A percentile compares a stretch with the other conserved stretches of the same genome.
Conservation (phyloP, 805 yeast species). For the Torulaspora indica region DNA sequence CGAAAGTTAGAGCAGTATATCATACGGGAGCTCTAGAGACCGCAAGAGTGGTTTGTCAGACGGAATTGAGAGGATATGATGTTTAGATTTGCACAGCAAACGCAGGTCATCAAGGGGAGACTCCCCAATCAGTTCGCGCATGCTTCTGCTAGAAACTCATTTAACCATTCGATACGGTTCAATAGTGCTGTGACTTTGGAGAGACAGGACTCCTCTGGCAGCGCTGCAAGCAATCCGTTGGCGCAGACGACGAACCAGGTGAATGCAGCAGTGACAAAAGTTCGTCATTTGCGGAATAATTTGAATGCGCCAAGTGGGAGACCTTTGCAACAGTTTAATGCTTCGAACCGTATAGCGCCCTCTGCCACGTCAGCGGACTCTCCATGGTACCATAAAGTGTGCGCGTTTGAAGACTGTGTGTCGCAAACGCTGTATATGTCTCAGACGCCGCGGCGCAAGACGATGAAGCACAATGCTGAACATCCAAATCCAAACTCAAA, state of each 20-base stretch:
- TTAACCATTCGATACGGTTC: constrained; percentile 38
- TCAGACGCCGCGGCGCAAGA: constrained; percentile 34
- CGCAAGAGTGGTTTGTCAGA: neutral
- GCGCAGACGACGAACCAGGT: constrained; percentile 22
- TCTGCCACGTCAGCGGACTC: constrained; percentile 32
- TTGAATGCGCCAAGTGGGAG: constrained; percentile 10
- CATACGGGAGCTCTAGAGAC: neutral
- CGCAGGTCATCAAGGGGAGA: constrained; percentile 37
- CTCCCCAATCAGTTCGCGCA: constrained; percentile 40
- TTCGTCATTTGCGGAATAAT: constrained; percentile 24
- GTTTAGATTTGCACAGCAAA: constrained; percentile 36
- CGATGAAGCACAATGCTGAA: constrained; percentile 28
- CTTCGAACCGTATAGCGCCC: constrained; percentile 18
- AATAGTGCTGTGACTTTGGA: constrained; percentile 37
- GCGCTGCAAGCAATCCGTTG: constrained; percentile 15
- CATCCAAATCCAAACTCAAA: constrained; percentile 42
- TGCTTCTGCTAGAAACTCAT: constrained; percentile 37
- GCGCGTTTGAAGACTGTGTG: constrained; percentile 50
- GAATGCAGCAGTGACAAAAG: constrained; percentile 30
- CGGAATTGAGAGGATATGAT: constrained; percentile 10
- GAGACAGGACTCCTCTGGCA: constrained; percentile 21
- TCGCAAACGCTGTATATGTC: constrained; percentile 36
- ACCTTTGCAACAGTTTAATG: constrained; percentile 10
- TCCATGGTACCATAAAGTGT: constrained; percentile 48
- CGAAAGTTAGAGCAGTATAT: constrained; percentile 3